These are phyloP conservation scores for Solanum virginianum DNA, from an alignment of 257 asterid species.

Conservation along the genomic window DNA sequence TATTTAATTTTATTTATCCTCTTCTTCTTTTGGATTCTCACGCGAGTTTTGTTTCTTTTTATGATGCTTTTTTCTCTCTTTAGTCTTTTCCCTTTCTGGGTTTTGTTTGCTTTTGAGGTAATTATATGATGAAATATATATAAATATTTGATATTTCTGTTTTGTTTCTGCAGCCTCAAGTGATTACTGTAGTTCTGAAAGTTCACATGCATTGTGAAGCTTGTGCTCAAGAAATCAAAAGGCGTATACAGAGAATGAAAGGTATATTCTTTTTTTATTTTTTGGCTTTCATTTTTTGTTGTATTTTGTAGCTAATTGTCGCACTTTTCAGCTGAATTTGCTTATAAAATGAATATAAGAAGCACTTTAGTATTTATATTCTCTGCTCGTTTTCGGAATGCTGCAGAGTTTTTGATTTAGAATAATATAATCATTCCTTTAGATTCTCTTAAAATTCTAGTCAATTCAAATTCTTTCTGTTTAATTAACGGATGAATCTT, in stretches of 20 bases:
- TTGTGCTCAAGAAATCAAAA: constrained; percentile 86
- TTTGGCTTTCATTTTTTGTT: not conserved
- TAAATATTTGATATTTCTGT: not conserved
- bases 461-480: not conserved
- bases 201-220: constrained; percentile 99
- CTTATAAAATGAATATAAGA: not conserved
- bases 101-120: not conserved
- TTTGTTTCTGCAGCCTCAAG: constrained; percentile 11
- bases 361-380: not conserved
- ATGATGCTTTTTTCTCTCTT: not conserved
- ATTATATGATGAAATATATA: constrained; percentile 1
- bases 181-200: constrained; percentile 50
- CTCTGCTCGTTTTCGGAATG: constrained; percentile 9
- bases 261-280: constrained; percentile 15
- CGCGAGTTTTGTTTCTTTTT: not conserved
- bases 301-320: not conserved
- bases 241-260: constrained; percentile 65
- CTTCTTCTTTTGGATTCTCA: not conserved
- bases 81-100: not conserved
- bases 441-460: constrained; percentile 17
- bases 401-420: constrained; percentile 12
- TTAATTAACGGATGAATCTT: not conserved
- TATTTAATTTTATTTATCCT: not conserved
- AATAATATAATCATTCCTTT: constrained; percentile 5
- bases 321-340: not conserved